Conservation (phyloP, 805 yeast species). For the Grigorovia humatica region DNA sequence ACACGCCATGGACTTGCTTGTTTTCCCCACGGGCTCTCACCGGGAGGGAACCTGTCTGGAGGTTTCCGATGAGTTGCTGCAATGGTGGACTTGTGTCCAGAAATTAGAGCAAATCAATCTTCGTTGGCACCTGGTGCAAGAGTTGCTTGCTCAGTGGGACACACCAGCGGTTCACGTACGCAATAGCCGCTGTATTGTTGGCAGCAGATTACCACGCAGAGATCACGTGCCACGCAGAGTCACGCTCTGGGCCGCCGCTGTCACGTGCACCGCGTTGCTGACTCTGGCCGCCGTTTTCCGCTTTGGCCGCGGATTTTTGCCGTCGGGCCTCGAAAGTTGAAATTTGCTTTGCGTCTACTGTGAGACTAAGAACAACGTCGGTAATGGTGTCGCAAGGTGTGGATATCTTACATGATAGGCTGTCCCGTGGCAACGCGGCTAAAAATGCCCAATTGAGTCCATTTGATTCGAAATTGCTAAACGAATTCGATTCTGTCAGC, state of each 20-base stretch:
- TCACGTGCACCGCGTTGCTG: too few species aligned
- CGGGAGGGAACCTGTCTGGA: too few species aligned
- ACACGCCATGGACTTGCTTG: not conserved
- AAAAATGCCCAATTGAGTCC: not conserved
- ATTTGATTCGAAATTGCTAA: not conserved
- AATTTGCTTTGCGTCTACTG: too few species aligned
- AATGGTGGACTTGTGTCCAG: not conserved
- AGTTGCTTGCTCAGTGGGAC: not conserved
- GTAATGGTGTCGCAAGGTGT: not conserved
- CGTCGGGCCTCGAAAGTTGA: too few species aligned
- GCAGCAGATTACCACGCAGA: too few species aligned
- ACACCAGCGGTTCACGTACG: not conserved
- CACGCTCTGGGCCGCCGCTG: too few species aligned
- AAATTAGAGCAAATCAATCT: not conserved
- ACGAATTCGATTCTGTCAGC: not conserved
- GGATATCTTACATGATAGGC: not conserved
- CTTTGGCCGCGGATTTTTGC: too few species aligned
- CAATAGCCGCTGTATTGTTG: too few species aligned
- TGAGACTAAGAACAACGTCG: too few species aligned
- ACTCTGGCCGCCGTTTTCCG: too few species aligned
- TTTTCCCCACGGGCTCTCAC: not conserved
- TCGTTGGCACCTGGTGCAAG: not conserved
- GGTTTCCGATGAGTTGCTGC: not conserved
- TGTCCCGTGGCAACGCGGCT: not conserved
- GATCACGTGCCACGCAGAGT: too few species aligned